Evolutionary conservation across 352 stramenopile species (phyloP).

Genomic region (Phytophthora pluvialis): DNA sequence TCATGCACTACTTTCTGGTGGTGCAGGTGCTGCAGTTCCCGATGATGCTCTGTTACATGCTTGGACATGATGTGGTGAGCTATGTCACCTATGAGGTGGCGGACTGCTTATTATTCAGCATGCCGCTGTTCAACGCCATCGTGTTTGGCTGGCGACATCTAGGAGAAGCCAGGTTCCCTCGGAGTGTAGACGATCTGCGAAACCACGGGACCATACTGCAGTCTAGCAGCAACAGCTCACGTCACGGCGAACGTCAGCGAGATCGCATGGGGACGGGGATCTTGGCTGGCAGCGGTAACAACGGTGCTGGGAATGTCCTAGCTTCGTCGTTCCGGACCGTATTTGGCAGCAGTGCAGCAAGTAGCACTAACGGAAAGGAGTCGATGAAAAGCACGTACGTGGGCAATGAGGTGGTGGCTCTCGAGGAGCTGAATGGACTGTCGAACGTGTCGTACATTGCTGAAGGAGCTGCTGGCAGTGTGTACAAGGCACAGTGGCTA

Average conservation of each 20-base stretch:
- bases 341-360: conserved; percentile 46
- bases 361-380: conserved; percentile 42
- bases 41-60: conserved; percentile 51
- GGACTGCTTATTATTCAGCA: conserved; percentile 48
- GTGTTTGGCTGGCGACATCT: conserved; percentile 50
- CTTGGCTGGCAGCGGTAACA: conserved; percentile 27
- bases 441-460: conserved; percentile 63
- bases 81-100: conserved; percentile 43
- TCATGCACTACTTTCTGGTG: conserved; percentile 59
- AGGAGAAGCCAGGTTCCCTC: conserved; percentile 30
- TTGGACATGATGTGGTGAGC: conserved; percentile 33
- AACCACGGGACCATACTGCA: conserved; percentile 41
- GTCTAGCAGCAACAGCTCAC: conserved; percentile 38
- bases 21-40: conserved; percentile 55
- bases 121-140: conserved; percentile 62
- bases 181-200: conserved; percentile 22
- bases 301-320: conserved; percentile 38
- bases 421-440: conserved; percentile 68
- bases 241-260: conserved; percentile 33
- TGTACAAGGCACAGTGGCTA: conserved; percentile 75
- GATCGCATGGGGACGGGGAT: conserved; percentile 40
- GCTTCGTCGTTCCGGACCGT: conserved; percentile 47
- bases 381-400: conserved; percentile 53
- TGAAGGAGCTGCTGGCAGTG: conserved; percentile 64
- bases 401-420: conserved; percentile 49